Evolutionary conservation across 2,329 filamentous ascomycete genomes (phyloP).

Genomic region (Acrocalymma vagum): DNA sequence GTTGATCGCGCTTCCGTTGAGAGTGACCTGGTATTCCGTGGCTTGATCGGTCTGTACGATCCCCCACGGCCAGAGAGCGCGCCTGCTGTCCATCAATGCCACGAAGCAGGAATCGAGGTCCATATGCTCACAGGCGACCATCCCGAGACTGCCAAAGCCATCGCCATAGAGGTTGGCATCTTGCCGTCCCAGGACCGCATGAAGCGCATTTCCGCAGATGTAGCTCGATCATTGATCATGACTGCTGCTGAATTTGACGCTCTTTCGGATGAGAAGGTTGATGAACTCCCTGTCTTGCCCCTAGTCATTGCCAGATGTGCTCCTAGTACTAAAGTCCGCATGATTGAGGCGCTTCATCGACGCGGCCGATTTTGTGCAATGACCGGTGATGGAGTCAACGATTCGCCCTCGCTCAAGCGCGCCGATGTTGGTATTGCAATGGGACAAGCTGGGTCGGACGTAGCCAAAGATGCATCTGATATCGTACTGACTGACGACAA

Average conservation of each 20-base stretch:
- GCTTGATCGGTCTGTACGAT: slow-evolving; percentile 85
- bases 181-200: slow-evolving; percentile 39
- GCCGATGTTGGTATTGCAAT: slow-evolving; percentile 90
- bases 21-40: slow-evolving; percentile 73
- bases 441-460: slow-evolving; percentile 81
- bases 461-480: slow-evolving; percentile 82
- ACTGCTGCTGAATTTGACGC: slow-evolving; percentile 74
- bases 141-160: slow-evolving; percentile 55
- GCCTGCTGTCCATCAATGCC: slow-evolving; percentile 54
- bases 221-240: slow-evolving; percentile 44
- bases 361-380: slow-evolving; percentile 81
- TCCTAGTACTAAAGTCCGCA: slow-evolving; percentile 86
- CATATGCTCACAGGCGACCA: slow-evolving; percentile 61
- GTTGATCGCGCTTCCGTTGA: slow-evolving; percentile 71
- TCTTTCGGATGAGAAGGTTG: slow-evolving; percentile 77
- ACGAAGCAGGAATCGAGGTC: slow-evolving; percentile 56
- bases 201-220: slow-evolving; percentile 33
- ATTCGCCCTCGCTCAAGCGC: slow-evolving; percentile 80
- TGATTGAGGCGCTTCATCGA: slow-evolving; percentile 87
- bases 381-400: slow-evolving; percentile 90
- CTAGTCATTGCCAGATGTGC: slow-evolving; percentile 86
- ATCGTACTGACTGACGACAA: slow-evolving; percentile 91
- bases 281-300: slow-evolving; percentile 75
- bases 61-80: slow-evolving; percentile 84
- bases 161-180: slow-evolving; percentile 58